Evolutionary conservation across 73 alveolate species (phyloP).

Genomic region (Breviolum minutum): DNA sequence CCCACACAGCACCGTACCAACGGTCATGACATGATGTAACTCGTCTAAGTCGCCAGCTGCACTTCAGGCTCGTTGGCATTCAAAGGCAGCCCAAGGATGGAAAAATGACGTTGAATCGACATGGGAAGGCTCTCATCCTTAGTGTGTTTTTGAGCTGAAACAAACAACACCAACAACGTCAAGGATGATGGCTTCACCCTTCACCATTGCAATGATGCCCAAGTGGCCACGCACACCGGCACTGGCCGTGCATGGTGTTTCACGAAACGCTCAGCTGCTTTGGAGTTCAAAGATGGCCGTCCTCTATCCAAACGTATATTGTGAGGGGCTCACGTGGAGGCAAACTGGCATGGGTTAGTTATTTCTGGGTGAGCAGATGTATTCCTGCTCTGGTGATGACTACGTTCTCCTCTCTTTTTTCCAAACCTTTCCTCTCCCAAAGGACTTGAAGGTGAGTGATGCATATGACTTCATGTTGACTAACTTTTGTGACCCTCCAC

Average conservation of each 20-base stretch:
- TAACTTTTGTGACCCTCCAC: too few relatives aligned
- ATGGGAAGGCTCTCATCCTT: constrained; percentile 12
- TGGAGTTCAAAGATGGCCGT: background rate
- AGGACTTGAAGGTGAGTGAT: too few relatives aligned
- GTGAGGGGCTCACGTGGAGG: background rate
- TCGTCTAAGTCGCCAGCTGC: background rate
- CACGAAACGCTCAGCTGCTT: constrained; percentile 10
- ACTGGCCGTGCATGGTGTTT: background rate
- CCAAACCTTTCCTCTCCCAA: too few relatives aligned
- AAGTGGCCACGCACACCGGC: background rate
- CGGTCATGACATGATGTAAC: background rate
- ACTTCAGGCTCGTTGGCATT: constrained; percentile 43
- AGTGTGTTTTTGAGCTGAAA: background rate
- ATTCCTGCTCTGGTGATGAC: too few relatives aligned
- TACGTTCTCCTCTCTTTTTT: too few relatives aligned
- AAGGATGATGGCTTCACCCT: background rate
- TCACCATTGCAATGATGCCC: background rate
- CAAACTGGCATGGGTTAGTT: too few relatives aligned
- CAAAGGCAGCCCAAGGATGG: constrained; percentile 2
- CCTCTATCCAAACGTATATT: background rate
- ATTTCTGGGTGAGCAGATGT: too few relatives aligned
- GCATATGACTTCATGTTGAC: too few relatives aligned
- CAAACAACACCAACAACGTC: background rate
- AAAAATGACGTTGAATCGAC: constrained; percentile 49
- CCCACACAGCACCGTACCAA: background rate